These are phyloP conservation scores for Epicoccum nigrum DNA, from an alignment of 2,329 filamentous ascomycete species.

Conservation along the genomic window DNA sequence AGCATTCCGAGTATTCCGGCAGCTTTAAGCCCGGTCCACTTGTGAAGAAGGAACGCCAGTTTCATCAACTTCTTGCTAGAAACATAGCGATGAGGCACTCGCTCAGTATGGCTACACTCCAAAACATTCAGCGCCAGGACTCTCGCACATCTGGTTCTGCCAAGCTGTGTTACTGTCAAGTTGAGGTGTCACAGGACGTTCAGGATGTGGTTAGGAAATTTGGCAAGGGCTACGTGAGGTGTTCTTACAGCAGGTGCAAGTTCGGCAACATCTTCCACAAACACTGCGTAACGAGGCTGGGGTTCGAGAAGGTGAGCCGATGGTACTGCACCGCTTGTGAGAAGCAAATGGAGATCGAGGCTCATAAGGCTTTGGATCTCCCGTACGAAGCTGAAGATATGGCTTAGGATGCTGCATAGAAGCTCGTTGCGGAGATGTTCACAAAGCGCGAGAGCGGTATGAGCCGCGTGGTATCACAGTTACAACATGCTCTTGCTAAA, in stretches of 20 bases:
- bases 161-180: constrained; percentile 31
- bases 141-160: neutral
- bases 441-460: too few species aligned
- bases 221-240: constrained; percentile 15
- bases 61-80: constrained; percentile 19
- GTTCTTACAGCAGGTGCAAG: constrained; percentile 25
- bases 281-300: constrained; percentile 28
- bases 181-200: neutral
- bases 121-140: constrained; percentile 11
- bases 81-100: constrained; percentile 19
- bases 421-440: neutral
- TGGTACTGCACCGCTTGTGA: constrained; percentile 37
- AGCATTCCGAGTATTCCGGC: constrained; percentile 17
- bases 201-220: neutral
- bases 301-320: constrained; percentile 23
- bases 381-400: neutral
- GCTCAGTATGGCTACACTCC: constrained; percentile 13
- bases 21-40: constrained; percentile 19
- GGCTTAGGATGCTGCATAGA: neutral
- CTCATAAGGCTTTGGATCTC: constrained; percentile 7
- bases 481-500: too few species aligned
- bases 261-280: constrained; percentile 29
- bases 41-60: constrained; percentile 25
- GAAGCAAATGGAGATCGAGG: constrained; percentile 21
- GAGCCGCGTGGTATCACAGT: too few species aligned